These are phyloP conservation scores for Eleusine coracana DNA, from an alignment of 176 grass and related monocot species.

Conservation along the genomic window DNA sequence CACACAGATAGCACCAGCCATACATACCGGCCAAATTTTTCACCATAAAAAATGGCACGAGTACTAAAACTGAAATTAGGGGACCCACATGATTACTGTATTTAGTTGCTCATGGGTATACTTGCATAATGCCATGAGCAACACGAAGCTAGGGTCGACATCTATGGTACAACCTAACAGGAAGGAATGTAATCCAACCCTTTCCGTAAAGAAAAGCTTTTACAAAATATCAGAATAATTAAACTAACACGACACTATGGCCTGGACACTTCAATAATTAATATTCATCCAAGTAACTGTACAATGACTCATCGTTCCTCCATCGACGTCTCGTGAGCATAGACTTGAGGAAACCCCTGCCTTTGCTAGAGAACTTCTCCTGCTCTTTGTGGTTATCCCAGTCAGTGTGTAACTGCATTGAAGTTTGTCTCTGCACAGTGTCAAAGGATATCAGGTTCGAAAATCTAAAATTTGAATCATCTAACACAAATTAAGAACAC, in stretches of 20 bases:
- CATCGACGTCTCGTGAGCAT: conserved; percentile 76
- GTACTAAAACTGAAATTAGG: neutral
- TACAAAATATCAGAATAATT: conserved; percentile 10
- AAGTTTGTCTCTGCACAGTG: conserved; percentile 49
- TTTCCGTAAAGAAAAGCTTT: neutral
- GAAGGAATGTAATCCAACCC: neutral
- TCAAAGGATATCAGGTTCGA: conserved; percentile 23
- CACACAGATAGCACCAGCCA: neutral
- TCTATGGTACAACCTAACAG: neutral
- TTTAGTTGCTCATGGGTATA: conserved; percentile 27
- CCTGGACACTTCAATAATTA: conserved; percentile 33
- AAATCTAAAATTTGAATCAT: neutral
- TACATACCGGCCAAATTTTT: neutral
- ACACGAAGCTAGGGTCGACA: neutral
- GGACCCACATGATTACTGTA: neutral
- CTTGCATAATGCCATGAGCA: conserved; percentile 9
- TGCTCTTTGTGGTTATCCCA: conserved; percentile 53
- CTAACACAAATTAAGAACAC: neutral
- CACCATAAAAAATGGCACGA: neutral
- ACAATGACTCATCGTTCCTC: conserved; percentile 82
- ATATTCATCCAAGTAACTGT: conserved; percentile 95
- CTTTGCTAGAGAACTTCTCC: conserved; percentile 68
- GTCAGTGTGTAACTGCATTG: conserved; percentile 51
- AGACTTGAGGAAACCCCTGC: conserved; percentile 75
- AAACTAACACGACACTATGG: neutral